A percentile compares a stretch with the other conserved stretches of the same genome.
Evolutionary conservation across 1,284 basidiomycete species (phyloP).

Genomic region (Cryptococcus sp.): DNA sequence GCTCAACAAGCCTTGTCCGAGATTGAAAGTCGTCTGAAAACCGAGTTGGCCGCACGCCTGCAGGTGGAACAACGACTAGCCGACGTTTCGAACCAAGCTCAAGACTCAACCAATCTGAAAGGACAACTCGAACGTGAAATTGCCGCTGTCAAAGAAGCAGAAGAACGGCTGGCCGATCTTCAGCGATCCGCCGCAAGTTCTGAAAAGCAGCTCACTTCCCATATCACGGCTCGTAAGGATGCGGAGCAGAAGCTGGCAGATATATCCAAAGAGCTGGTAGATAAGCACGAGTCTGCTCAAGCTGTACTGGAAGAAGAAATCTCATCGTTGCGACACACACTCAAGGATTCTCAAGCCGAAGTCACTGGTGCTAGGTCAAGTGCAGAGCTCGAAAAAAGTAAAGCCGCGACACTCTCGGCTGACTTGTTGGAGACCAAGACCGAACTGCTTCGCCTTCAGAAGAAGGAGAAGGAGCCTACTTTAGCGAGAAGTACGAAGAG

Average conservation of each 20-base stretch:
- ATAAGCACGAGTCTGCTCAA: conserved; percentile 12
- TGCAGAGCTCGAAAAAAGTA: conserved; percentile 3
- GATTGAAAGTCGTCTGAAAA: neutral
- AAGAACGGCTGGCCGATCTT: too few relatives aligned
- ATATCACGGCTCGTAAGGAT: conserved; percentile 4
- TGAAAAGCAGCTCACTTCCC: neutral
- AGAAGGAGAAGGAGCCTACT: neutral
- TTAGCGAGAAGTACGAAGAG: neutral
- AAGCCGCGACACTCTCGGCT: conserved; percentile 4
- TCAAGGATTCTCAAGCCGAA: conserved; percentile 2
- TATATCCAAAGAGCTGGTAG: conserved; percentile 1
- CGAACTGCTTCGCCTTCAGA: neutral
- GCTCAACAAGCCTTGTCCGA: too few relatives aligned
- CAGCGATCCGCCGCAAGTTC: too few relatives aligned
- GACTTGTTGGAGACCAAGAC: conserved; percentile 5
- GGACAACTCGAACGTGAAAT: neutral
- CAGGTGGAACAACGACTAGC: neutral
- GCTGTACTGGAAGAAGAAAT: conserved; percentile 12
- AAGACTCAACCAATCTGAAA: neutral
- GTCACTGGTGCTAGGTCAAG: conserved; percentile 2
- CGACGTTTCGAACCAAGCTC: neutral
- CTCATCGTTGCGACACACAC: conserved; percentile 7
- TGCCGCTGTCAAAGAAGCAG: neutral
- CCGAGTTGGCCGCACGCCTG: neutral
- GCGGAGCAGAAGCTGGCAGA: conserved; percentile 7